Evolutionary conservation across 1,284 basidiomycete species (phyloP).

Genomic region (Sporisorium scitamineum): DNA sequence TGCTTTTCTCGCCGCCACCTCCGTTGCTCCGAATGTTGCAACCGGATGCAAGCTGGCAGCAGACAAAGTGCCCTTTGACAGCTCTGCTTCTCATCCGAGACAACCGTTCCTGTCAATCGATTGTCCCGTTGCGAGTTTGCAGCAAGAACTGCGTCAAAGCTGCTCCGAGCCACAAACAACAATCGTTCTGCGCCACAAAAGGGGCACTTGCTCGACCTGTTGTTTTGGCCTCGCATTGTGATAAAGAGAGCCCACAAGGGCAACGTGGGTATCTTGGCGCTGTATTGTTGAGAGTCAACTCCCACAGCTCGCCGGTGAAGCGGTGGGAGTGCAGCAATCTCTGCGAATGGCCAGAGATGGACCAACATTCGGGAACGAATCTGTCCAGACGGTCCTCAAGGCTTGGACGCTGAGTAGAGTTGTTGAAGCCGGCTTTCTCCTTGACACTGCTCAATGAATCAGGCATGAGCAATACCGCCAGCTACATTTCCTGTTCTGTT

Average conservation of each 20-base stretch:
- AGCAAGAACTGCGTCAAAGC: not conserved
- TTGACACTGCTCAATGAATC: too few relatives aligned
- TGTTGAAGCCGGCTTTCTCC: too few relatives aligned
- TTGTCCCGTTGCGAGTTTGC: not conserved
- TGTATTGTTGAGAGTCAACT: not conserved
- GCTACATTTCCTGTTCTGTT: too few relatives aligned
- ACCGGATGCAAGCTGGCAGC: not conserved
- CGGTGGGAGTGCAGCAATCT: not conserved
- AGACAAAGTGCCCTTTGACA: not conserved
- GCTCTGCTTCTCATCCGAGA: not conserved
- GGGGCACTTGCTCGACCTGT: not conserved
- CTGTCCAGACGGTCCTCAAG: too few relatives aligned
- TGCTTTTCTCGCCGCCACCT: not conserved
- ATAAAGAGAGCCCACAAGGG: not conserved
- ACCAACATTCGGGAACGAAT: not conserved
- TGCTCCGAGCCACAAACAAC: not conserved
- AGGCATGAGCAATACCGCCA: too few relatives aligned
- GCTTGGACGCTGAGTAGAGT: too few relatives aligned
- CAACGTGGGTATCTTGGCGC: not conserved
- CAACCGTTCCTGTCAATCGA: not conserved
- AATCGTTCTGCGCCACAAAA: not conserved
- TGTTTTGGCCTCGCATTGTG: not conserved
- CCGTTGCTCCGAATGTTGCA: not conserved
- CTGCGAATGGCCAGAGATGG: not conserved
- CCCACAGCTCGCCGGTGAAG: not conserved